Percentiles rank a stretch among this genome's conserved stretches.
phyloP scores from a whole-genome alignment of 2,329 filamentous ascomycete species.

The Aspergillus sp. region DNA sequence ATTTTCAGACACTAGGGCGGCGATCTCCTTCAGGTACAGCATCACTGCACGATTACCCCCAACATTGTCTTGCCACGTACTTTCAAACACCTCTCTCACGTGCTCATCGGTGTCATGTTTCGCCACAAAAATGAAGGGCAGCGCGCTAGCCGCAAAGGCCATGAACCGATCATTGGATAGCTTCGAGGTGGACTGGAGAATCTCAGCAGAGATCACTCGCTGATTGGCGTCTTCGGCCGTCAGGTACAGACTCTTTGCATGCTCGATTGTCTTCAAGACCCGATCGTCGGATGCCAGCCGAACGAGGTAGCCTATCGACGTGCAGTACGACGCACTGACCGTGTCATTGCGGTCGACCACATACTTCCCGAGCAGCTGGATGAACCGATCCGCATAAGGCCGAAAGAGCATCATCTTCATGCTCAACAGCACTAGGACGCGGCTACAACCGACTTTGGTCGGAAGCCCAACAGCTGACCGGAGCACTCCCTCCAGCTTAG shows the following conservation, averaged over 20 bases:
- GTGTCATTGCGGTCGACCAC: constrained; percentile 91
- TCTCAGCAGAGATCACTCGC: constrained; percentile 75
- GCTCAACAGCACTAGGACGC: constrained; percentile 79
- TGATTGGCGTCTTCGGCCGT: constrained; percentile 72
- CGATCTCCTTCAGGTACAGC: constrained; percentile 82
- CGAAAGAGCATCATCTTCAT: constrained; percentile 73
- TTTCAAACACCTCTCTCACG: constrained; percentile 74
- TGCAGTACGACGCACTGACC: constrained; percentile 84
- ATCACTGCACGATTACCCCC: constrained; percentile 78
- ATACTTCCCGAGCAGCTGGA: constrained; percentile 76
- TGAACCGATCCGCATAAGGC: constrained; percentile 71
- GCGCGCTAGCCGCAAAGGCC: constrained; percentile 67
- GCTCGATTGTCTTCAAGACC: constrained; percentile 54
- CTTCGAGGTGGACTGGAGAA: constrained; percentile 79
- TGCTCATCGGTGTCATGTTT: constrained; percentile 82
- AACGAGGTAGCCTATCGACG: constrained; percentile 80
- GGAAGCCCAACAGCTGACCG: constrained; percentile 86
- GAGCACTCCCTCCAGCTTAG: constrained; percentile 73
- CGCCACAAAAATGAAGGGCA: constrained; percentile 86
- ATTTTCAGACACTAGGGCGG: constrained; percentile 63
- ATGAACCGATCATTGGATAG: constrained; percentile 86
- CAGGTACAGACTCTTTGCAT: constrained; percentile 72
- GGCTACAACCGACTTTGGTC: constrained; percentile 87
- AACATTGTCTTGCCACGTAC: constrained; percentile 88
- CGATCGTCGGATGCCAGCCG: constrained; percentile 61